Conservation (phyloP, 371 early-diverging fungal species). For the Apophysomyces ossiformis region DNA sequence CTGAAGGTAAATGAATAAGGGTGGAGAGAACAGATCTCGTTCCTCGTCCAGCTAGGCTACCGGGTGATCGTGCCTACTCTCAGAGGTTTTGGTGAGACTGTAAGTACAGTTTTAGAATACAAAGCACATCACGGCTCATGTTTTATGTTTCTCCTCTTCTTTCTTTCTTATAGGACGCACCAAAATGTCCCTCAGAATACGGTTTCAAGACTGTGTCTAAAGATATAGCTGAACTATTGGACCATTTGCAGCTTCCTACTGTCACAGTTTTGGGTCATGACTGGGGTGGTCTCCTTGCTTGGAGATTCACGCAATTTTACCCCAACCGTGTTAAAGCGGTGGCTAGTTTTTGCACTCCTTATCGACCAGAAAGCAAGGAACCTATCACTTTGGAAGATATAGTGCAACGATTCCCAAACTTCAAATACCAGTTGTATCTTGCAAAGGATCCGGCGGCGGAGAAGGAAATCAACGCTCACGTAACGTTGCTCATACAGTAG, state of each 20-base stretch:
- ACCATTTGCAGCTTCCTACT: conserved; percentile 60
- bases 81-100: conserved; percentile 75
- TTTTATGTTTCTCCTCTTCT: not conserved
- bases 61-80: conserved; percentile 74
- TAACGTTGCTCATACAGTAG: not conserved
- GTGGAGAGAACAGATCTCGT: conserved; percentile 79
- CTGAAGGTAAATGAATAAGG: conserved; percentile 38
- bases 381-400: conserved; percentile 54
- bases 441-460: conserved; percentile 40
- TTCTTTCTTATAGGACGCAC: conserved; percentile 42
- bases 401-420: conserved; percentile 58
- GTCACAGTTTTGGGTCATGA: conserved; percentile 76
- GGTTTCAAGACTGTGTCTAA: conserved; percentile 57
- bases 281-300: conserved; percentile 75
- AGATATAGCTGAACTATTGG: conserved; percentile 65
- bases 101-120: conserved; percentile 25
- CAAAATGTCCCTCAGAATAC: conserved; percentile 52
- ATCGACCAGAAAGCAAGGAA: conserved; percentile 41
- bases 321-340: conserved; percentile 68
- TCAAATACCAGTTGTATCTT: conserved; percentile 60
- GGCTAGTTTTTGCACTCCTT: conserved; percentile 71
- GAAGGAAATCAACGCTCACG: conserved; percentile 32
- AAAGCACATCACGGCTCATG: not conserved
- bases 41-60: conserved; percentile 66
- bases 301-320: conserved; percentile 70